Conservation (phyloP, 2,329 filamentous ascomycete species). For the Penicillium sclerotiorum region DNA sequence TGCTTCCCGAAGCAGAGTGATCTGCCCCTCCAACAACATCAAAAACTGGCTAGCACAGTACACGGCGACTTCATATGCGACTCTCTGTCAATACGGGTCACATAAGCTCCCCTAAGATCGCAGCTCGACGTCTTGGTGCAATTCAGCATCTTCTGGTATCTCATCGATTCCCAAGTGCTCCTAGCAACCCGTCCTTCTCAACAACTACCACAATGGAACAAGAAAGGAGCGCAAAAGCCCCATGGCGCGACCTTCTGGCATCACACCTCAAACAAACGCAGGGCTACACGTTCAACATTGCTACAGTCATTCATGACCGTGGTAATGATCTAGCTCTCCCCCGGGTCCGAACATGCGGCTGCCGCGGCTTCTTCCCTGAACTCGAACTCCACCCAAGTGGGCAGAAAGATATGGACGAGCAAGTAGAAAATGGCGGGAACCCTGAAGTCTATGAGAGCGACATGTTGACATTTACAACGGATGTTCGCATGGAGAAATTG, state of each 20-base stretch:
- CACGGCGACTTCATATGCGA: too few species aligned
- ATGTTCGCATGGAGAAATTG: conserved; percentile 83
- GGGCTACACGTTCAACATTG: conserved; percentile 31
- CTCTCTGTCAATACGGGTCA: neutral
- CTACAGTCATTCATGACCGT: conserved; percentile 25
- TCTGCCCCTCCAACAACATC: neutral
- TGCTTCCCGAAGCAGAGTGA: too few species aligned
- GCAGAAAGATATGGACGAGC: conserved; percentile 64
- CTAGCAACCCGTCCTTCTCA: neutral
- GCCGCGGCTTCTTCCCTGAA: conserved; percentile 78
- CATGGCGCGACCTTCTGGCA: conserved; percentile 32
- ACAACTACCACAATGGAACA: conserved; percentile 13
- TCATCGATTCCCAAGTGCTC: neutral
- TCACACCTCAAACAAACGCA: conserved; percentile 28
- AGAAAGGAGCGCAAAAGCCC: conserved; percentile 19
- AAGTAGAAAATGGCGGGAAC: conserved; percentile 53
- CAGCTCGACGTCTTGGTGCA: conserved; percentile 4
- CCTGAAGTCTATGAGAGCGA: conserved; percentile 73
- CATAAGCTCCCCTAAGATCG: neutral
- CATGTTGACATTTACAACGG: conserved; percentile 80
- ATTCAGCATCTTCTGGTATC: neutral
- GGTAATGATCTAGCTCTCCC: conserved; percentile 27
- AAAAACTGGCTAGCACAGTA: neutral
- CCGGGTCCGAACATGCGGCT: conserved; percentile 69
- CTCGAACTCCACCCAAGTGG: conserved; percentile 67